Percentiles rank a stretch among this genome's conserved stretches.
Evolutionary conservation across 176 grass and related monocot genomes (phyloP).

Genomic region (Carex myosuroides): DNA sequence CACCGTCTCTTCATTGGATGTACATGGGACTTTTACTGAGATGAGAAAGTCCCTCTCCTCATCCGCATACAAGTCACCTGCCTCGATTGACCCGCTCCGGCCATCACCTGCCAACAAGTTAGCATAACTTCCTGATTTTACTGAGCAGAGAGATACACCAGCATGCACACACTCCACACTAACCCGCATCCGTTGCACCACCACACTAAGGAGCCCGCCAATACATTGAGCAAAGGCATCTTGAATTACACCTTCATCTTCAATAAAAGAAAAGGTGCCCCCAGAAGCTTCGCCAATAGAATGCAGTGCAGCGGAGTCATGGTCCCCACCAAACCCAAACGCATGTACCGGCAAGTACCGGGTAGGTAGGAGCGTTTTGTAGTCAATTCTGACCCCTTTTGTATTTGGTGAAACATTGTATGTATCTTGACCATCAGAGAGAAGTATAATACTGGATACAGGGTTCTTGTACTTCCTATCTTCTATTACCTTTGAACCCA

Average conservation of each 20-base stretch:
- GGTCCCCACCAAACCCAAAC: constrained; percentile 84
- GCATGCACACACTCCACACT: constrained; percentile 48
- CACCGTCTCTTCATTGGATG: constrained; percentile 30
- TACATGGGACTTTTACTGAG: constrained; percentile 37
- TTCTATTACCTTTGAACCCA: constrained; percentile 71
- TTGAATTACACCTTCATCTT: constrained; percentile 85
- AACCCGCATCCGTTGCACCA: constrained; percentile 57
- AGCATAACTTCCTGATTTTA: constrained; percentile 77
- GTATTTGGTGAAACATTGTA: constrained; percentile 52
- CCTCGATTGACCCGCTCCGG: constrained; percentile 48
- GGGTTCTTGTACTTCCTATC: constrained; percentile 72
- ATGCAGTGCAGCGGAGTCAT: constrained; percentile 69
- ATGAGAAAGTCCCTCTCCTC: constrained; percentile 87
- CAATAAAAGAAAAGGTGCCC: constrained; percentile 95
- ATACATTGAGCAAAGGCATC: constrained; percentile 99
- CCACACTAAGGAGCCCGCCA: constrained; percentile 83
- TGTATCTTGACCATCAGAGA: constrained; percentile 89
- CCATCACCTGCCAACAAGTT: constrained; percentile 55
- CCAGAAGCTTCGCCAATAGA: constrained; percentile 79
- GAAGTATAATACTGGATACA: constrained; percentile 82
- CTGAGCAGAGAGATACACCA: constrained; percentile 50
- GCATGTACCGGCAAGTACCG: constrained; percentile 63
- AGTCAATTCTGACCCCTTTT: constrained; percentile 29
- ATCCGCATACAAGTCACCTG: constrained; percentile 76
- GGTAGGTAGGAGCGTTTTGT: constrained; percentile 50